Conservation (phyloP, 768 basidiomycete genomes). For the Trametes maxima region DNA sequence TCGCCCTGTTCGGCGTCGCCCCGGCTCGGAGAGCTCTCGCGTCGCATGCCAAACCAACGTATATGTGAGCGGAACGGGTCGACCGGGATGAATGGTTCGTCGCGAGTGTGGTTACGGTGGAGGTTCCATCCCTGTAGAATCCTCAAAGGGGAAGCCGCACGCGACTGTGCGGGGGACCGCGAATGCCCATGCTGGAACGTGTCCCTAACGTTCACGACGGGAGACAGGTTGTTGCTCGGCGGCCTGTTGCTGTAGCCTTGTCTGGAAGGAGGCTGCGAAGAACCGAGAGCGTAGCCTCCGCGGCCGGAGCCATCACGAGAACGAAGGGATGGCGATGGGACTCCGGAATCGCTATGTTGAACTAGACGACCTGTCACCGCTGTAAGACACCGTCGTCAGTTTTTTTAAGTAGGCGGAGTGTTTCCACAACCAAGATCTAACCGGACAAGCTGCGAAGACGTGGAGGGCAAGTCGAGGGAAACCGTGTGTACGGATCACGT, state of each 20-base stretch:
- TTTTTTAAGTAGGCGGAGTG: neutral
- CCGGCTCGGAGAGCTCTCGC: constrained; percentile 15
- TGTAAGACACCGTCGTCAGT: constrained; percentile 15
- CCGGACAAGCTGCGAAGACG: constrained; percentile 5
- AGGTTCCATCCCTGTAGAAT: constrained; percentile 54
- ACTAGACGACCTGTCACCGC: constrained; percentile 29
- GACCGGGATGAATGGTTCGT: constrained; percentile 41
- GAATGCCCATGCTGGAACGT: constrained; percentile 31
- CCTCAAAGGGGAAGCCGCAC: constrained; percentile 58
- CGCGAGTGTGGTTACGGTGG: constrained; percentile 48
- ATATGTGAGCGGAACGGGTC: constrained; percentile 38
- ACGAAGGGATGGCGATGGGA: constrained; percentile 37
- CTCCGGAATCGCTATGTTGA: constrained; percentile 39
- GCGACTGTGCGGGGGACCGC: constrained; percentile 41
- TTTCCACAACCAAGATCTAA: neutral
- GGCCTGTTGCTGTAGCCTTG: constrained; percentile 19
- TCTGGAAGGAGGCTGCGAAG: constrained; percentile 17
- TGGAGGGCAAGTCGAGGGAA: neutral
- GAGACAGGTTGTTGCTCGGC: constrained; percentile 16
- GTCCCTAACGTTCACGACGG: constrained; percentile 26
- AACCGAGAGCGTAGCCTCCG: constrained; percentile 3
- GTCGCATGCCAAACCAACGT: constrained; percentile 23
- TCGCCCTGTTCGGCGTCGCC: constrained; percentile 10
- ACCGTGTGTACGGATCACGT: neutral
- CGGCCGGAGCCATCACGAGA: constrained; percentile 23